Evolutionary conservation across 2,329 filamentous ascomycete genomes (phyloP).

Genomic region (Calonectria hawksworthii): DNA sequence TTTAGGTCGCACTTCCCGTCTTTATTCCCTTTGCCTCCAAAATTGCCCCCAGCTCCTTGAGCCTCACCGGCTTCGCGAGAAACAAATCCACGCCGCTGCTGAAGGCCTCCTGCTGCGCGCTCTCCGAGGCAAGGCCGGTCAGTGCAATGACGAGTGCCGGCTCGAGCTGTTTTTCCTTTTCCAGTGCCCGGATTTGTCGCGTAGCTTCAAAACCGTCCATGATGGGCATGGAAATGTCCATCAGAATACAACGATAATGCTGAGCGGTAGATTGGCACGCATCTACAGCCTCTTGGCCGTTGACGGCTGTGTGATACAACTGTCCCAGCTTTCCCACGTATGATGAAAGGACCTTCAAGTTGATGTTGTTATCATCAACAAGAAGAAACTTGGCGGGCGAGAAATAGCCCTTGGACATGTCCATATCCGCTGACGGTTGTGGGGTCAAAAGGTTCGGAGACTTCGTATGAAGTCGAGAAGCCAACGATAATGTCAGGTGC

Average conservation of each 20-base stretch:
- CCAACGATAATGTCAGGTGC: background rate
- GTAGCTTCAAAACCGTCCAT: constrained; percentile 68
- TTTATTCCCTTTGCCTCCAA: constrained; percentile 17
- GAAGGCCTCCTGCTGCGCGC: constrained; percentile 66
- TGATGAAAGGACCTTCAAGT: constrained; percentile 51
- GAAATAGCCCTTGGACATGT: constrained; percentile 9
- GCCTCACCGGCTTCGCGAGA: constrained; percentile 66
- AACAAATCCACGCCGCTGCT: constrained; percentile 68
- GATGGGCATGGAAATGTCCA: constrained; percentile 71
- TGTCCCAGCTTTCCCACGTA: constrained; percentile 53
- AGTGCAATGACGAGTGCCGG: constrained; percentile 65
- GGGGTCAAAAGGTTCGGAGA: background rate
- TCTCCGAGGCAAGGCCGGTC: constrained; percentile 64
- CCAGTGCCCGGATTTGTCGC: constrained; percentile 63
- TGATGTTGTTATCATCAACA: constrained; percentile 59
- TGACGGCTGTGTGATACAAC: constrained; percentile 47
- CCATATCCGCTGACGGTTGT: background rate
- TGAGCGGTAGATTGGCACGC: constrained; percentile 42
- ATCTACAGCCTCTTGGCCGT: constrained; percentile 53
- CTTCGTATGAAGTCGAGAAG: background rate
- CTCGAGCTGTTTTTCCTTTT: constrained; percentile 56
- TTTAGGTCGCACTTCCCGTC: background rate
- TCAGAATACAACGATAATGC: constrained; percentile 51
- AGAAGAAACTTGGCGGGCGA: constrained; percentile 47
- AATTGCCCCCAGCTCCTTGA: constrained; percentile 54